Evolutionary conservation across 2,329 filamentous ascomycete species (phyloP).

Genomic region (Ophiostoma ulmi): DNA sequence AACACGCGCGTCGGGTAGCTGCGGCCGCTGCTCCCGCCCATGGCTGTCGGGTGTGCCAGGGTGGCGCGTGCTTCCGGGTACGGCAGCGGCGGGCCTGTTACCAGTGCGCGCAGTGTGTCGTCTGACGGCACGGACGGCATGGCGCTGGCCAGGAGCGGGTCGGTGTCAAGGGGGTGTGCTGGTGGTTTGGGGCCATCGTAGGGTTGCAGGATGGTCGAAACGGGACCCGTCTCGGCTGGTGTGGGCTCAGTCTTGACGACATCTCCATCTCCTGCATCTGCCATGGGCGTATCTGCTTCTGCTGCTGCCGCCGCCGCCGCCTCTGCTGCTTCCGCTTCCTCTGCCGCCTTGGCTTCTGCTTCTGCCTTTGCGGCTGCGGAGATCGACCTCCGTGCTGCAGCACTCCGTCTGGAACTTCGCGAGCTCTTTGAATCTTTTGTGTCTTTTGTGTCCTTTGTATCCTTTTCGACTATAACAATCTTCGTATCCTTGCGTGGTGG

Average conservation of each 20-base stretch:
- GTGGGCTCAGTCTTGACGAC: neutral
- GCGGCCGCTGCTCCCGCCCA: conserved; percentile 26
- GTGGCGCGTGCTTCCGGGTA: conserved; percentile 53
- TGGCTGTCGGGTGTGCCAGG: conserved; percentile 7
- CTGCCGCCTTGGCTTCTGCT: neutral
- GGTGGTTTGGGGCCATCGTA: conserved; percentile 34
- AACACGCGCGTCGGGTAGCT: conserved; percentile 60
- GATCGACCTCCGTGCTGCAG: conserved; percentile 13
- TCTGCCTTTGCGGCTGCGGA: conserved; percentile 15
- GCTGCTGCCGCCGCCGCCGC: conserved; percentile 6
- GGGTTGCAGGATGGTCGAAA: conserved; percentile 35
- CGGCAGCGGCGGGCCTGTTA: conserved; percentile 59
- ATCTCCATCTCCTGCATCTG: conserved; percentile 33
- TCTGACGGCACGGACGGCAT: conserved; percentile 55
- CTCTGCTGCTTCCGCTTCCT: neutral
- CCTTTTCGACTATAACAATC: conserved; percentile 2
- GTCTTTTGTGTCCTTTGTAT: neutral
- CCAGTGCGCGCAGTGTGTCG: conserved; percentile 58
- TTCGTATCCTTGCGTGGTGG: conserved; percentile 19
- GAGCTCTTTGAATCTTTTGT: neutral
- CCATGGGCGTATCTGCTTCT: conserved; percentile 38
- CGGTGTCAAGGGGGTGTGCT: conserved; percentile 46
- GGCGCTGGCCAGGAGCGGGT: conserved; percentile 54
- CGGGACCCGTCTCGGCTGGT: neutral
- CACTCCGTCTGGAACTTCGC: neutral